Conservation (phyloP, 768 basidiomycete species). For the Boletus speciosus region DNA sequence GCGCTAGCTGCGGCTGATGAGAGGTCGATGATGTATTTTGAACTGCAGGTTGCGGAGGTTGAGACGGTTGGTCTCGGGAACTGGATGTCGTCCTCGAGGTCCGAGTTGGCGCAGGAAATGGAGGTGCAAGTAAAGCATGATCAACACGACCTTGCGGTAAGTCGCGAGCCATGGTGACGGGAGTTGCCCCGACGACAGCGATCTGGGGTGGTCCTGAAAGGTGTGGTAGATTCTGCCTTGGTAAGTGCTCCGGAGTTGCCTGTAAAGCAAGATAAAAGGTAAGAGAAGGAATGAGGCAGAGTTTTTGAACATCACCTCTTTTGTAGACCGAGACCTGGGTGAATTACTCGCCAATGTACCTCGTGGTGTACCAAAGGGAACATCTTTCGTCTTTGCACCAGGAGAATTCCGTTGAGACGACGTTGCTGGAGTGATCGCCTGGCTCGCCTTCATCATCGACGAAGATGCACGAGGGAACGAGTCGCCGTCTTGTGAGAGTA, state of each 20-base stretch:
- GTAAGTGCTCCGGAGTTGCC: slow-evolving; percentile 21
- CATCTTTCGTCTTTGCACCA: slow-evolving; percentile 14
- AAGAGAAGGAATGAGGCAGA: slow-evolving; percentile 1
- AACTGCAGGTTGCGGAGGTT: slow-evolving; percentile 11
- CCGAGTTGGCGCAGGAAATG: slow-evolving; percentile 27
- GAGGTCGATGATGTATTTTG: slow-evolving; percentile 6
- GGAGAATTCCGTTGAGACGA: slow-evolving; percentile 28
- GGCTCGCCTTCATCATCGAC: slow-evolving; percentile 28
- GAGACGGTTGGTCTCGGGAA: slow-evolving; percentile 20
- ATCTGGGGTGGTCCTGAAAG: slow-evolving; percentile 27
- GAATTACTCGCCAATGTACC: slow-evolving; percentile 21
- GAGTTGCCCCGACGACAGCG: slow-evolving; percentile 31
- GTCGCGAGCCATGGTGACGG: slow-evolving; percentile 15
- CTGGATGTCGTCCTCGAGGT: slow-evolving; percentile 22
- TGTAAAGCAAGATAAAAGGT: slow-evolving; percentile 6
- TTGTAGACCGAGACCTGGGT: slow-evolving; percentile 19
- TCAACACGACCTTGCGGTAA: slow-evolving; percentile 25
- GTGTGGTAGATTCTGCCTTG: slow-evolving; percentile 10
- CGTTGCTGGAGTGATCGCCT: slow-evolving; percentile 17
- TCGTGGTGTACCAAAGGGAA: slow-evolving; percentile 19
- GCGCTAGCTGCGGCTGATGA: slow-evolving; percentile 16
- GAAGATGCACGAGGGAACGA: slow-evolving; percentile 23
- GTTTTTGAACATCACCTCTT: slow-evolving; percentile 22
- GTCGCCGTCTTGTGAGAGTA: slow-evolving; percentile 30
- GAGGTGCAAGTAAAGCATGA: slow-evolving; percentile 23